Percentiles rank a stretch among this genome's conserved stretches.
Evolutionary conservation across 2,329 filamentous ascomycete species (phyloP).

Genomic region (Aureobasidium sp.): DNA sequence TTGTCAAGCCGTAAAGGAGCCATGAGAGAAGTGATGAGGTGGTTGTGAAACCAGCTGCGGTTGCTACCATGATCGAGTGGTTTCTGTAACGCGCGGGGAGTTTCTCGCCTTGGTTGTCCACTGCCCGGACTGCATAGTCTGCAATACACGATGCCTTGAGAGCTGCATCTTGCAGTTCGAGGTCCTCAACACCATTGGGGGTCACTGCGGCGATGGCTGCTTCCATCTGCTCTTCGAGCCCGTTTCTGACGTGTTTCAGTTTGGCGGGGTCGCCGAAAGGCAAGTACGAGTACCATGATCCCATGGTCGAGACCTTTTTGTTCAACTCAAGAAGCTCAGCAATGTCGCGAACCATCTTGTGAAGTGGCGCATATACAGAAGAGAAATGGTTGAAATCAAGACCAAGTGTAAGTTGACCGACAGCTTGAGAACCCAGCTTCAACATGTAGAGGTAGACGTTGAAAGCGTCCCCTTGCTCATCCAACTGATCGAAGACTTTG

Average conservation of each 20-base stretch:
- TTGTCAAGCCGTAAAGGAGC: conserved; percentile 49
- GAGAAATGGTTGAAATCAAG: conserved; percentile 42
- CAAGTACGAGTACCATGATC: conserved; percentile 50
- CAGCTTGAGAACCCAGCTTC: conserved; percentile 39
- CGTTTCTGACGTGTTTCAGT: conserved; percentile 30
- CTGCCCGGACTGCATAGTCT: conserved; percentile 50
- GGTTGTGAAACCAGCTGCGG: conserved; percentile 55
- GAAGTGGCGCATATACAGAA: conserved; percentile 38
- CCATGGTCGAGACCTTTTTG: conserved; percentile 51
- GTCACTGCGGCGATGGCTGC: conserved; percentile 34
- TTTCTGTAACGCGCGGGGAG: conserved; percentile 41
- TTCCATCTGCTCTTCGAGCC: conserved; percentile 35
- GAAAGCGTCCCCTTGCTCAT: conserved; percentile 38
- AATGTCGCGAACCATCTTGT: conserved; percentile 47
- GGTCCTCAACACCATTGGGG: conserved; percentile 28
- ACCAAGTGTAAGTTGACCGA: conserved; percentile 40
- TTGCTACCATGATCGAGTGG: conserved; percentile 43
- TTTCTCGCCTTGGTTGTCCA: conserved; percentile 49
- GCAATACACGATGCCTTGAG: conserved; percentile 29
- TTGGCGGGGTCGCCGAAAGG: conserved; percentile 52
- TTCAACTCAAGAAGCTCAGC: conserved; percentile 49
- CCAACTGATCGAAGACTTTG: conserved; percentile 42
- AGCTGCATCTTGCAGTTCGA: conserved; percentile 34
- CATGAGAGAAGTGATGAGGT: conserved; percentile 53
- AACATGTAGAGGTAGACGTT: conserved; percentile 47